Evolutionary conservation across 768 basidiomycete species (phyloP).

Genomic region (Rhodotorula paludigena): DNA sequence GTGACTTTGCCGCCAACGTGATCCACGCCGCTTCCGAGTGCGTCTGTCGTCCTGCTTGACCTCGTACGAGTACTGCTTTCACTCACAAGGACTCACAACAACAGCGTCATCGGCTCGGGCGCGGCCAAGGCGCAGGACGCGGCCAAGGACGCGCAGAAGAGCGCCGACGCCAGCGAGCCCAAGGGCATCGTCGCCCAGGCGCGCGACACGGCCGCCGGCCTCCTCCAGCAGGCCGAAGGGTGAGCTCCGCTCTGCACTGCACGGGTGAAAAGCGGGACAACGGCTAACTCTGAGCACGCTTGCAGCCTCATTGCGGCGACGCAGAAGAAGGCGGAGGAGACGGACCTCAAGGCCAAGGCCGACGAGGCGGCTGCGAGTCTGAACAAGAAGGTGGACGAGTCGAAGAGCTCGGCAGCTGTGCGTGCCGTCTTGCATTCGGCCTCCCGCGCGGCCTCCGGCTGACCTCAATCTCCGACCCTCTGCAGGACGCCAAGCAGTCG

Average conservation of each 20-base stretch:
- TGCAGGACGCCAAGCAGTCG: conserved; percentile 1
- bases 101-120: conserved; percentile 12
- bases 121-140: conserved; percentile 32
- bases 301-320: conserved; percentile 7
- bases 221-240: conserved; percentile 16
- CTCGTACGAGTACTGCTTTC: no score
- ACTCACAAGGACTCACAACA: not conserved
- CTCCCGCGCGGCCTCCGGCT: no score
- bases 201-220: conserved; percentile 15
- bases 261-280: no score
- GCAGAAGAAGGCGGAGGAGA: conserved; percentile 33
- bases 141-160: conserved; percentile 21
- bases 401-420: not conserved
- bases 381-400: conserved; percentile 7
- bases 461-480: no score
- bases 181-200: conserved; percentile 33
- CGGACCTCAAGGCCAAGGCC: conserved; percentile 26
- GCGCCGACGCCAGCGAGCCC: conserved; percentile 14
- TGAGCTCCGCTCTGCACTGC: not conserved
- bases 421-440: not conserved
- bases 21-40: conserved; percentile 17
- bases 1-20: conserved; percentile 19
- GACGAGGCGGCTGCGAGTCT: conserved; percentile 3
- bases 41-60: not conserved
- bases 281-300: no score